Evolutionary conservation across 1,284 basidiomycete species (phyloP).

Genomic region (Cryptococcus sp.): DNA sequence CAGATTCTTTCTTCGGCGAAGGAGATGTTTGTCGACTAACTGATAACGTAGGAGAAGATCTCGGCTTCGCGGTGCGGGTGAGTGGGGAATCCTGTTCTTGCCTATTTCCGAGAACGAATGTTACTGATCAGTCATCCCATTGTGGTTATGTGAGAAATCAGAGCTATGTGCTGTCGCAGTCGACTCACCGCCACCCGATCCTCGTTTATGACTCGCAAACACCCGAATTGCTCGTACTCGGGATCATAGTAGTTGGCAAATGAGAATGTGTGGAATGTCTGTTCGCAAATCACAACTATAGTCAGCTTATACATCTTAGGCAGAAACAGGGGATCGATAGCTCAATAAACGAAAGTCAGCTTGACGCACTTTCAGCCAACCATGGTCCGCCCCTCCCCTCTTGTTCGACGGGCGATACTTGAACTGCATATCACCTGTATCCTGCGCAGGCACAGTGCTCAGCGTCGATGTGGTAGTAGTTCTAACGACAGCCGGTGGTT

Average conservation of each 20-base stretch:
- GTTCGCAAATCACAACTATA: not conserved
- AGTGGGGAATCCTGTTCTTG: conserved; percentile 75
- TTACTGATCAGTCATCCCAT: not conserved
- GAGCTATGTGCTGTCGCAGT: not conserved
- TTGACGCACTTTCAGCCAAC: conserved; percentile 84
- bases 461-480: not conserved
- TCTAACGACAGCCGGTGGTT: not conserved
- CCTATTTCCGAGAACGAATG: conserved; percentile 1
- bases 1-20: not conserved
- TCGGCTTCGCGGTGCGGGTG: conserved; percentile 84
- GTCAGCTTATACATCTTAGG: not conserved
- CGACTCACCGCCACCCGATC: conserved; percentile 68
- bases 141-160: too few relatives aligned
- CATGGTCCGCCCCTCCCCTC: conserved; percentile 76
- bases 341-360: too few relatives aligned
- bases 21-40: conserved; percentile 1
- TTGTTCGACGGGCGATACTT: conserved; percentile 62
- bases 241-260: conserved; percentile 73
- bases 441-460: not conserved
- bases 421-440: conserved; percentile 25
- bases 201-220: conserved; percentile 72
- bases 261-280: conserved; percentile 80
- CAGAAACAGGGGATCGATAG: not conserved
- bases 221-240: conserved; percentile 47
- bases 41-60: conserved; percentile 80